Base-by-base conservation (phyloP, 1,284 basidiomycete species). In the Naganishia liquefaciens region DNA sequence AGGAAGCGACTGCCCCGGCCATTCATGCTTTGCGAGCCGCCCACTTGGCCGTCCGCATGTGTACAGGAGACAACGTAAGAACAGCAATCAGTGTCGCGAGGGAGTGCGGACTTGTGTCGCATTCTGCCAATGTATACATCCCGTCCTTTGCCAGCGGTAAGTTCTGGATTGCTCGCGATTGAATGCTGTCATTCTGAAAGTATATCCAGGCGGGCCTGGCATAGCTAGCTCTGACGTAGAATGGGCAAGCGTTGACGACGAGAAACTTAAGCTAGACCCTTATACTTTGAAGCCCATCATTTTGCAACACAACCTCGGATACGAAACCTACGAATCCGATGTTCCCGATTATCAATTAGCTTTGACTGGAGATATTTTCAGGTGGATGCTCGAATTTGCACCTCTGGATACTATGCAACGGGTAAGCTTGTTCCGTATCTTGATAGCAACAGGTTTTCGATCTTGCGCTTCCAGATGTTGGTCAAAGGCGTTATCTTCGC, bases 371-470 rank as follows among this genome's bases (percentile, higher is more conserved):
- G 95, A 99, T 73, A 88, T 96, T 28, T 99, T 99, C 82, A 86
- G 92, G 40, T 99, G 96, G 96, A 94, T 99, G 88, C 86, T 99
- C 71, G 95, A 95, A 75, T 87, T 92, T 79, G 93, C 93, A 0
- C 88, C 95, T 5, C 81, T 94, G 27, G 96, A 99, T 80, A 95
- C 93, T 0, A 79, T 96, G 70, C 91, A 97, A 73, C 84, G 93
- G 65, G 93, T 93, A 75, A 69, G 87, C 81, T 37, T 37, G 33
- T 37, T 37, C 33, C 2, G 2, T 37, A 37, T 37, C 33, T 37
- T 37, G 2, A 37, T 13, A 10, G 10, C 2, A 7, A 2, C 10
- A 9, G 4, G 33, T 37, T 13, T 13, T 37, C 6, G n/a, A 33
- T 37, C 10, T 10, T 37, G 33, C 13, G 69, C 10, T n/a, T n/a